phyloP scores from a whole-genome alignment of 331 rosid species.

The Cydonia oblonga region DNA sequence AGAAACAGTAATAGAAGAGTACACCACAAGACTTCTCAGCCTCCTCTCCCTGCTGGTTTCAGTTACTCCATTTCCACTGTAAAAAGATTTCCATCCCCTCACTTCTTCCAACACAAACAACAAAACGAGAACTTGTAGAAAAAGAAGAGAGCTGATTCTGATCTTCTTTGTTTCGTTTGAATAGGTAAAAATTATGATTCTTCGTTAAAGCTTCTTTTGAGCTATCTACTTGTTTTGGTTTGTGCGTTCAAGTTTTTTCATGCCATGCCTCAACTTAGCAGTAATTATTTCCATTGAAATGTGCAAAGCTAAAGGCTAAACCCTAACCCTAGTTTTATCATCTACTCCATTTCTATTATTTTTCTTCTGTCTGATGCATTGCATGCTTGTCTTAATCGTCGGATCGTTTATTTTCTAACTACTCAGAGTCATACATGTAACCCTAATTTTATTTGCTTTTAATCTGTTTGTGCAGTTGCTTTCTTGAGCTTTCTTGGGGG shows the following conservation, averaged over 20 bases:
- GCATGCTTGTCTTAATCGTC: not conserved
- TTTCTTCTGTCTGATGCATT: not conserved
- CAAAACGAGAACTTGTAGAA: no score
- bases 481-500: not conserved
- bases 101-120: no score
- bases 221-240: not conserved
- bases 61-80: not conserved
- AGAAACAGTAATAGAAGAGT: no score
- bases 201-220: not conserved
- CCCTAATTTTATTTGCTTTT: no score
- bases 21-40: not conserved
- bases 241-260: not conserved
- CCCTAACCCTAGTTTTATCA: not conserved
- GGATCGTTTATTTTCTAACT: not conserved
- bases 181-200: no score
- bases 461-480: not conserved
- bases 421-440: not conserved
- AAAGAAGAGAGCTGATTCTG: no score
- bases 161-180: no score
- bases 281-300: no score
- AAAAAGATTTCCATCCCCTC: no score
- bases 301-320: no score
- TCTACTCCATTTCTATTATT: not conserved
- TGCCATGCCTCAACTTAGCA: not conserved
- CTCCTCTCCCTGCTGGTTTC: not conserved